Base-by-base conservation (phyloP, 768 basidiomycete species). In the Auriscalpium orientale region DNA sequence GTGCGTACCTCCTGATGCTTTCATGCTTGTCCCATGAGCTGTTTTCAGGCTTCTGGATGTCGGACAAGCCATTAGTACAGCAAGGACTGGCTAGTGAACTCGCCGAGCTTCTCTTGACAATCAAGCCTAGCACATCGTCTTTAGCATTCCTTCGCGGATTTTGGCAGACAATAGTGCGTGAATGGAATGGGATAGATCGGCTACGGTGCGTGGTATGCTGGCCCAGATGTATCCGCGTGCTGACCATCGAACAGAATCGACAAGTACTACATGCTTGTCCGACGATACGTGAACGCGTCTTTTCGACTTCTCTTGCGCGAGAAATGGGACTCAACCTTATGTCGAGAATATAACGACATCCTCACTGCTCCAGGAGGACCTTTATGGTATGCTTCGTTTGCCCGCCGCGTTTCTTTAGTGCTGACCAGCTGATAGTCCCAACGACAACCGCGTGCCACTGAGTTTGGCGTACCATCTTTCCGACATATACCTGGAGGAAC, bases 11-110 rank as follows among this genome's bases (percentile, higher is more conserved):
- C 45, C 6, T 21, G 28, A 20, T 36, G 3, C 13, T 1, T 18
- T 2, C 10, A 21, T 21, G 28, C 47, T 35, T 1, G 4, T 16
- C 35, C 53, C 34, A n/a, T 8, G 48, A 38, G 60, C 56, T 64
- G 8, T 13, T 38, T 56, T 33, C 43, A 97, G 95, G 95, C 68
- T 98, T 94, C 72, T 99, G 95, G 95, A 98, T 98, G 94, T 98
- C 95, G 10, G 95, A 99, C 72, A 99, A 98, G 67, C 95, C 95
- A 4, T 79, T 95, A 9, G 89, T 98, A 8, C 95, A 98, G 68
- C 95, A 98, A 68, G 86, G 85, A 13, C 79, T 99, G 15, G 92
- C 95, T 0, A 76, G 79, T 15, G 90, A 94, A 63, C 72, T 99
- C 40, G 89, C 95, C 16, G 84, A 91, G 60, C 75, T 98, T 40